A percentile compares a stretch with the other conserved stretches of the same genome.
phyloP scores from a whole-genome alignment of 1,139 yeast genomes.

The Geotrichum fermentans region DNA sequence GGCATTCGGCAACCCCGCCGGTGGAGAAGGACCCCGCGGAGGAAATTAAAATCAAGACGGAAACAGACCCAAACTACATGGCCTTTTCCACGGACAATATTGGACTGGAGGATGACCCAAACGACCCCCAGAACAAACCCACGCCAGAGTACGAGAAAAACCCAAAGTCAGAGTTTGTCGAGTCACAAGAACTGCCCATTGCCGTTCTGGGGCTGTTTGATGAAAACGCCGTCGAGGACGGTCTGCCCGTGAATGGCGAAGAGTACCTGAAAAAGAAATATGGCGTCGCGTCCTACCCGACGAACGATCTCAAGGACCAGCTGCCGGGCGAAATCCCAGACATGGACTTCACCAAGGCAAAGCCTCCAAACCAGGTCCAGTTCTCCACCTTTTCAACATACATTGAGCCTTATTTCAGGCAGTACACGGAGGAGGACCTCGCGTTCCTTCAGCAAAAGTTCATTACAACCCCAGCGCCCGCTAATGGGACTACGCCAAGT shows the following conservation, averaged over 20 bases:
- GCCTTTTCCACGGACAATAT: slow-evolving; percentile 12
- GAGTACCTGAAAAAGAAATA: slow-evolving; percentile 71
- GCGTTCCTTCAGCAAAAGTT: slow-evolving; percentile 59
- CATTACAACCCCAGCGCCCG: slow-evolving; percentile 21
- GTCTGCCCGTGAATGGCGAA: slow-evolving; percentile 55
- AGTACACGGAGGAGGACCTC: slow-evolving; percentile 73
- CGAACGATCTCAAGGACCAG: slow-evolving; percentile 62
- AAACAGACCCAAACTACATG: slow-evolving; percentile 7
- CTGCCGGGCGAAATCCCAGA: slow-evolving; percentile 88
- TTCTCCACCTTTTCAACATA: slow-evolving; percentile 82
- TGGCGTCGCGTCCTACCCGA: slow-evolving; percentile 88
- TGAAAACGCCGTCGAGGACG: slow-evolving; percentile 51
- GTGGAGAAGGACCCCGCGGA: not conserved
- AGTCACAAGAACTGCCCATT: slow-evolving; percentile 64
- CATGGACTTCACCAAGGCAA: slow-evolving; percentile 75
- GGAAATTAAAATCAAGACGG: slow-evolving; percentile 12
- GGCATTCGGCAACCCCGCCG: not conserved
- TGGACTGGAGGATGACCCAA: slow-evolving; percentile 11
- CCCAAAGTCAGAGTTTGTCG: slow-evolving; percentile 75
- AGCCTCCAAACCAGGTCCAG: slow-evolving; percentile 90
- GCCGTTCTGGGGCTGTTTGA: slow-evolving; percentile 68
- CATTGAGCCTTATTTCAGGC: slow-evolving; percentile 78
- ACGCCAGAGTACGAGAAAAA: slow-evolving; percentile 57
- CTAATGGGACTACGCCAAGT: slow-evolving; percentile 23
- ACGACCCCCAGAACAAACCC: slow-evolving; percentile 14